phyloP scores from a whole-genome alignment of 2,329 filamentous ascomycete species.

The Aspergillus pseudoglaucus region DNA sequence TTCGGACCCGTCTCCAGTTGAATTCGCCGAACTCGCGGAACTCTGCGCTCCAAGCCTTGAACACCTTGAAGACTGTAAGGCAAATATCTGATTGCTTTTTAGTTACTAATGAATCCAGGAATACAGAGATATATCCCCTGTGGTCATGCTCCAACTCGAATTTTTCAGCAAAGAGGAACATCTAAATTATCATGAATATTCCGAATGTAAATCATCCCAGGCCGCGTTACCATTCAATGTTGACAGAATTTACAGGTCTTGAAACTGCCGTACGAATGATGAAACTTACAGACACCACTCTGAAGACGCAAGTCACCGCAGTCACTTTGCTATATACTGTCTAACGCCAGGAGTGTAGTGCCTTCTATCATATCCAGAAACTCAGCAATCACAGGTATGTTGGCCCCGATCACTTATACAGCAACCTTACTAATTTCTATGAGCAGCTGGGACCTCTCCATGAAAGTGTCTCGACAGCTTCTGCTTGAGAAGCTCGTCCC shows the following conservation, averaged over 20 bases:
- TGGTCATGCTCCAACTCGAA: slow-evolving; percentile 64
- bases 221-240: slow-evolving; percentile 29
- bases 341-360: slow-evolving; percentile 13
- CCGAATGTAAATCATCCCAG: slow-evolving; percentile 26
- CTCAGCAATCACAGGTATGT: slow-evolving; percentile 49
- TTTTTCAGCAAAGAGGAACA: slow-evolving; percentile 43
- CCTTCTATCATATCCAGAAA: slow-evolving; percentile 63
- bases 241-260: slow-evolving; percentile 41
- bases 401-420: background rate
- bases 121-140: slow-evolving; percentile 57
- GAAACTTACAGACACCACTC: slow-evolving; percentile 55
- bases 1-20: slow-evolving; percentile 21
- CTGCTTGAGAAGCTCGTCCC: slow-evolving; percentile 52
- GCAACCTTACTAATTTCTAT: background rate
- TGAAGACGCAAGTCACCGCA: slow-evolving; percentile 47
- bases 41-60: slow-evolving; percentile 53
- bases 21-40: slow-evolving; percentile 40
- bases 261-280: slow-evolving; percentile 55
- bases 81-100: background rate
- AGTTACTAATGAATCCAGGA: slow-evolving; percentile 32
- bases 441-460: slow-evolving; percentile 32
- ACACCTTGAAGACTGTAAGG: slow-evolving; percentile 47
- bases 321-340: background rate
- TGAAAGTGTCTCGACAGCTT: slow-evolving; percentile 56
- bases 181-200: slow-evolving; percentile 35